Percentiles rank a stretch among this genome's conserved stretches.
Conservation (phyloP, 1,284 basidiomycete species). For the Blastosporella zonata region DNA sequence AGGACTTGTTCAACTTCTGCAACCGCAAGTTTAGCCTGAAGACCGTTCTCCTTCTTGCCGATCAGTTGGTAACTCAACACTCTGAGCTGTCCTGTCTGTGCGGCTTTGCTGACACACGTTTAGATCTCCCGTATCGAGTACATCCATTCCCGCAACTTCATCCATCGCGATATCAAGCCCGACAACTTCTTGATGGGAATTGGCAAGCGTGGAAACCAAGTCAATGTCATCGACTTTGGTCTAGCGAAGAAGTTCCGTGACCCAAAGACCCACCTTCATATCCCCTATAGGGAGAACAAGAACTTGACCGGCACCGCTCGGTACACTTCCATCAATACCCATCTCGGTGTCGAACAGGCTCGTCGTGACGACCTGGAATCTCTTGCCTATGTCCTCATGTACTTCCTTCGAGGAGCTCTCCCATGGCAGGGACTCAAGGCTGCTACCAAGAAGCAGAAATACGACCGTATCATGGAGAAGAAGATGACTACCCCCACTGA, state of each 20-base stretch:
- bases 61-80: conserved; percentile 79
- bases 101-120: conserved; percentile 15
- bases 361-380: conserved; percentile 96
- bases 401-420: conserved; percentile 94
- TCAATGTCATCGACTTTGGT: conserved; percentile 99
- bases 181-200: conserved; percentile 99
- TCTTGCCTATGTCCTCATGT: conserved; percentile 96
- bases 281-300: conserved; percentile 99
- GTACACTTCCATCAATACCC: conserved; percentile 99
- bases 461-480: conserved; percentile 99
- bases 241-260: conserved; percentile 99
- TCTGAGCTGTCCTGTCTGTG: conserved; percentile 17
- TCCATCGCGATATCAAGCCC: conserved; percentile 99
- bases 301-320: conserved; percentile 98
- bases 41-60: conserved; percentile 95
- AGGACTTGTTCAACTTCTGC: conserved; percentile 99
- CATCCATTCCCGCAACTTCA: conserved; percentile 99
- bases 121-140: conserved; percentile 99
- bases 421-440: conserved; percentile 99
- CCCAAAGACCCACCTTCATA: conserved; percentile 99
- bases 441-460: conserved; percentile 99
- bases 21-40: conserved; percentile 98
- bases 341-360: conserved; percentile 95
- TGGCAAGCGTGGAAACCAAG: conserved; percentile 98
- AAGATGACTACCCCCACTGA: conserved; percentile 99